phyloP scores from a whole-genome alignment of 2,329 filamentous ascomycete genomes.

The Penicillium olsonii region DNA sequence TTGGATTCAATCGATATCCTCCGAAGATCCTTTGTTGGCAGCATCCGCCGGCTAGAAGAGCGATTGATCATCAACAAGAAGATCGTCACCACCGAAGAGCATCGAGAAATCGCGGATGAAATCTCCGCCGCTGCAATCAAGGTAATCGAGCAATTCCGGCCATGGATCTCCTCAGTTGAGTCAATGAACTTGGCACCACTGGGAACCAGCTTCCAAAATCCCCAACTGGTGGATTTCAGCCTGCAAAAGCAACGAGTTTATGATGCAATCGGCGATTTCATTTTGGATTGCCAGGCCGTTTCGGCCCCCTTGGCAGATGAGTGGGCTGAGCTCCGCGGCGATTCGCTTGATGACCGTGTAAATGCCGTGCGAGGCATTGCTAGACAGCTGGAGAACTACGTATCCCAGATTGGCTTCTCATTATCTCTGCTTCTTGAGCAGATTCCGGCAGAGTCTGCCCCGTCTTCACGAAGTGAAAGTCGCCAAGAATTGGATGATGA shows the following conservation, averaged over 20 bases:
- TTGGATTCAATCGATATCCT: conserved; percentile 83
- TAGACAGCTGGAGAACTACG: conserved; percentile 79
- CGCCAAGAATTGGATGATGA: conserved; percentile 33
- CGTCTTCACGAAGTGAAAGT: conserved; percentile 47
- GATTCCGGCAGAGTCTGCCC: conserved; percentile 57
- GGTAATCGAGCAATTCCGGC: conserved; percentile 84
- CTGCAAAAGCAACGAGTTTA: conserved; percentile 91
- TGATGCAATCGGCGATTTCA: conserved; percentile 86
- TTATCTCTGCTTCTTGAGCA: conserved; percentile 85
- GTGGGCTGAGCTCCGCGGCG: conserved; percentile 89
- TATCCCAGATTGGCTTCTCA: conserved; percentile 84
- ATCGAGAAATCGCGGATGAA: conserved; percentile 77
- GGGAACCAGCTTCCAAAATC: conserved; percentile 76
- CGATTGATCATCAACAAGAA: conserved; percentile 76
- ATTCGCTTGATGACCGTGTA: conserved; percentile 83
- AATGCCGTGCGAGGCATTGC: conserved; percentile 76
- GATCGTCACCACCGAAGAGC: conserved; percentile 74
- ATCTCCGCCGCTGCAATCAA: conserved; percentile 76
- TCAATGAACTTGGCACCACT: conserved; percentile 85
- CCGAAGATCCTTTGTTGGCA: conserved; percentile 80
- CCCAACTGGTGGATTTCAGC: conserved; percentile 82
- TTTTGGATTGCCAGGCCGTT: conserved; percentile 87
- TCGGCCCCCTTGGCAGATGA: conserved; percentile 89
- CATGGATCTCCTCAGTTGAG: conserved; percentile 87
- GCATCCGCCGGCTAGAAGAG: conserved; percentile 84